Evolutionary conservation across 352 stramenopile genomes (phyloP).

Genomic region (Phytophthora multivora): DNA sequence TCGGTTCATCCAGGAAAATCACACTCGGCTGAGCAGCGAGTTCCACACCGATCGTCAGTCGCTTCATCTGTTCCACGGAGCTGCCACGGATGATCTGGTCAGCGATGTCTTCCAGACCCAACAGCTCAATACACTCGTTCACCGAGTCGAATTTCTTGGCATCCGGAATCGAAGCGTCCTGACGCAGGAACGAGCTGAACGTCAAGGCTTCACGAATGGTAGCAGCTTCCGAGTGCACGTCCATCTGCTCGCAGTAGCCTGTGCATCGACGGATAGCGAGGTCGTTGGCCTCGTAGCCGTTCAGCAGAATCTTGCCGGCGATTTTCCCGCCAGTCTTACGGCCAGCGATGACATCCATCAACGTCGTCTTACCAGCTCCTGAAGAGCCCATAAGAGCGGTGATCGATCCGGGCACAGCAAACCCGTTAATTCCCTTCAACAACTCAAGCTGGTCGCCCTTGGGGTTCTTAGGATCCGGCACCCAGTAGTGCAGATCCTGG

Average conservation of each 20-base stretch:
- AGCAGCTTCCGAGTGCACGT: slow-evolving; percentile 28
- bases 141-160: slow-evolving; percentile 13
- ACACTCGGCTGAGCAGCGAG: slow-evolving; percentile 23
- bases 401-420: slow-evolving; percentile 12
- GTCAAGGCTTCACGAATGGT: slow-evolving; percentile 22
- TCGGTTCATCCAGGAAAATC: slow-evolving; percentile 23
- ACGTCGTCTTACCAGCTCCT: slow-evolving; percentile 23
- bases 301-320: slow-evolving; percentile 14
- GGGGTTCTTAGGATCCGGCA: slow-evolving; percentile 4
- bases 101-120: neutral
- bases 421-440: slow-evolving; percentile 26
- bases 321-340: slow-evolving; percentile 22
- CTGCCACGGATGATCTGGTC: slow-evolving; percentile 17
- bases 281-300: slow-evolving; percentile 17
- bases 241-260: slow-evolving; percentile 39
- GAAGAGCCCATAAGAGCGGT: slow-evolving; percentile 25
- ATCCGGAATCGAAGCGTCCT: slow-evolving; percentile 1
- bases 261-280: slow-evolving; percentile 13
- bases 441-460: slow-evolving; percentile 13
- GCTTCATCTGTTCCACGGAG: slow-evolving; percentile 21
- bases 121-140: slow-evolving; percentile 9
- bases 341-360: slow-evolving; percentile 30
- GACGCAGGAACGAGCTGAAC: slow-evolving; percentile 12
- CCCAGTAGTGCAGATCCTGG: slow-evolving; percentile 27
- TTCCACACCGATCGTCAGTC: slow-evolving; percentile 20